These are phyloP conservation scores for Calonectria ilicicola DNA, from an alignment of 2,329 filamentous ascomycete species.

Conservation along the genomic window DNA sequence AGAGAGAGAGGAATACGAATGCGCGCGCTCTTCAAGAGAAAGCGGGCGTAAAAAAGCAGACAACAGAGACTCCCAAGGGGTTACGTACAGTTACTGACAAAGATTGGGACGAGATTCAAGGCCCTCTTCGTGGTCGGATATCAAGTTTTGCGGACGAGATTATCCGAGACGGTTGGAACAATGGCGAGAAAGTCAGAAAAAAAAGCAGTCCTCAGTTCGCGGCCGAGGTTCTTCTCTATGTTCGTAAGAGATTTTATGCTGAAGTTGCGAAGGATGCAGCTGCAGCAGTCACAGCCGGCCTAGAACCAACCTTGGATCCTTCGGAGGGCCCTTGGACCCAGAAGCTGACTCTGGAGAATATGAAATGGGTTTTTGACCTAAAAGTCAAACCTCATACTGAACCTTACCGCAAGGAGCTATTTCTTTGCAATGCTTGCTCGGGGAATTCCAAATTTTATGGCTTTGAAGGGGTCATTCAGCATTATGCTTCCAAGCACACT, in stretches of 20 bases:
- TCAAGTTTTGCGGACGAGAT: constrained; percentile 77
- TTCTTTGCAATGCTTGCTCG: constrained; percentile 79
- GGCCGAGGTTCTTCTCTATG: constrained; percentile 75
- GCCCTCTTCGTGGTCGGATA: constrained; percentile 74
- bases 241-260: constrained; percentile 75
- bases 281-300: constrained; percentile 59
- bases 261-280: constrained; percentile 66
- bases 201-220: constrained; percentile 77
- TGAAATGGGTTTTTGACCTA: constrained; percentile 87
- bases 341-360: constrained; percentile 81
- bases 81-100: constrained; percentile 70
- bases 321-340: constrained; percentile 66
- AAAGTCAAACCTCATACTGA: constrained; percentile 80
- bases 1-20: constrained; percentile 54
- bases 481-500: constrained; percentile 87
- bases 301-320: constrained; percentile 59
- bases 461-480: constrained; percentile 84
- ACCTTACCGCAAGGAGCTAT: constrained; percentile 75
- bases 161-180: constrained; percentile 74
- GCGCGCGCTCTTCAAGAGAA: constrained; percentile 50
- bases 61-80: constrained; percentile 11
- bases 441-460: constrained; percentile 75
- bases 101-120: constrained; percentile 79
- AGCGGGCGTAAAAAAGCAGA: background rate
- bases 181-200: constrained; percentile 71